Base-by-base conservation (phyloP, 371 early-diverging fungal genomes). In the Mortierella sp. region DNA sequence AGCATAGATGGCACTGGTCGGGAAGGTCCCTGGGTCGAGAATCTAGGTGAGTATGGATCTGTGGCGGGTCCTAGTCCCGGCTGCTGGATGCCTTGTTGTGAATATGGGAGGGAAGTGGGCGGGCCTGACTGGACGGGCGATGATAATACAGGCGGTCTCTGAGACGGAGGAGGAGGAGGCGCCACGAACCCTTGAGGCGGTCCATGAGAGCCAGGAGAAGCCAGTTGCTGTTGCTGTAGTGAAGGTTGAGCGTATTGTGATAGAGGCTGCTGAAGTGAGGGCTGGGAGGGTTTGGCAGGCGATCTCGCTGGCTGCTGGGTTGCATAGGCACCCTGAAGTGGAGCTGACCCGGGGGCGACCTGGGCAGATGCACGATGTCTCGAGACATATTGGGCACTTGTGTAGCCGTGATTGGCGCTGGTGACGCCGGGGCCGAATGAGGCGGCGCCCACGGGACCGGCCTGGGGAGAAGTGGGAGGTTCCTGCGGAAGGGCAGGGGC, bases 341-440 rank as follows among this genome's bases (percentile, higher is more conserved):
- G 68, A 6, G 83, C 65, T 51, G 75, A 75, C 27, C 72, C 71
- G 49, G 78, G 6, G 14, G 27, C 11, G 44, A 77, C 56, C 70
- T 75, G 74, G 43, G 70, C 73, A 27, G 78, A 70, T 70, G 76
- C 58, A 10, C 86, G 79, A 70, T 85, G 82, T n/a, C 81, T 81
- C 51, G 86, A 85, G 75, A 82, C 79, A 54, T 85, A 85, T 21
- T 85, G 86, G 49, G 86, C 86, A 38, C 86, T 85, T 35, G 86
- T 85, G 77, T 85, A 85, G 63, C 86, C 86, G 35, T 85, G 86
- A 68, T 85, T 85, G 75, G 82, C 82, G 35, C 73, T 80, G 43
- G 80, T 63, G 55, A 44, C 72, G 21, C 58, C 75, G 55, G 81
- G 48, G 27, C 71, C 51, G 44, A 74, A 78, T 41, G 49, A 75